Conservation (phyloP, 1,284 basidiomycete species). For the Sporisorium iseilematis-ciliati region DNA sequence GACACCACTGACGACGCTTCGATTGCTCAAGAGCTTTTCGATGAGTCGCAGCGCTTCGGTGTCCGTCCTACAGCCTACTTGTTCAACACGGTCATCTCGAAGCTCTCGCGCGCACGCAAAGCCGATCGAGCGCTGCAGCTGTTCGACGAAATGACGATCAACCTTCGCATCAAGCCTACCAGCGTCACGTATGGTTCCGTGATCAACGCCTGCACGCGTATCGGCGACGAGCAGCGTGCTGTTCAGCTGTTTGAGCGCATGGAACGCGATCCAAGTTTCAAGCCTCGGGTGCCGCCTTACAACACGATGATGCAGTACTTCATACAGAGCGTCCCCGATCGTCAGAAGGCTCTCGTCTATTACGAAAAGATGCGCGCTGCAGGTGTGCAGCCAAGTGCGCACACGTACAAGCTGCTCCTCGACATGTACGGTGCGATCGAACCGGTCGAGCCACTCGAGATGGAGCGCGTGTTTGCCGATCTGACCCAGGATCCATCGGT, state of each 20-base stretch:
- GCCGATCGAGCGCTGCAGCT: constrained; percentile 65
- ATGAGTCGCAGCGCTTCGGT: constrained; percentile 65
- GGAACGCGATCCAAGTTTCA: constrained; percentile 80
- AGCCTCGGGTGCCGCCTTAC: constrained; percentile 89
- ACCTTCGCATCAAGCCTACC: constrained; percentile 75
- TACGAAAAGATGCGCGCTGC: constrained; percentile 79
- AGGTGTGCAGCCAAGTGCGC: constrained; percentile 73
- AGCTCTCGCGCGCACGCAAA: constrained; percentile 67
- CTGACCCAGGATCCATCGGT: constrained; percentile 75
- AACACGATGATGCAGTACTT: constrained; percentile 99
- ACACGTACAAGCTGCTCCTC: constrained; percentile 77
- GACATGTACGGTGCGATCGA: constrained; percentile 90
- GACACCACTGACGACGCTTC: constrained; percentile 69
- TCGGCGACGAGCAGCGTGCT: constrained; percentile 87
- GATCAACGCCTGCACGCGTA: constrained; percentile 83
- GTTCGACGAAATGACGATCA: constrained; percentile 62
- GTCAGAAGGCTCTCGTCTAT: constrained; percentile 75
- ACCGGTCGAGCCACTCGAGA: constrained; percentile 78
- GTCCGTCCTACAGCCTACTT: constrained; percentile 64
- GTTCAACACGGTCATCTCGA: constrained; percentile 69
- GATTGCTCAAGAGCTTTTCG: constrained; percentile 67
- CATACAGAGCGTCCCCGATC: constrained; percentile 87
- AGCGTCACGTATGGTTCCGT: constrained; percentile 95
- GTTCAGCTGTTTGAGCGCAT: constrained; percentile 89
- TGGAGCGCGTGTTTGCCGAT: constrained; percentile 80